Base-by-base conservation (phyloP, 495 filamentous ascomycete species). In the Cudoniella acicularis region DNA sequence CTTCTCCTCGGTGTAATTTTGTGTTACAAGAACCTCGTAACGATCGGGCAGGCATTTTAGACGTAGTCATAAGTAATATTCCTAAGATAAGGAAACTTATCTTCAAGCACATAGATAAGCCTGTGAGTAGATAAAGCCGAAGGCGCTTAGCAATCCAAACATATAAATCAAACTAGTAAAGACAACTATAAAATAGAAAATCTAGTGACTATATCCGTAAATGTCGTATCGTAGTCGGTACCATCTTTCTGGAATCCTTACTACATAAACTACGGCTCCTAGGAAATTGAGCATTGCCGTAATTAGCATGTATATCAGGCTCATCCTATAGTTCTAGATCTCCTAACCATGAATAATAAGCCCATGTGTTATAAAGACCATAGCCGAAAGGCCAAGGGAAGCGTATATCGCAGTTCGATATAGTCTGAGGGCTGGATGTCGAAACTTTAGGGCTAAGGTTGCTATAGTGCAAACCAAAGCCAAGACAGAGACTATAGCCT, bases 381-480 rank as follows among this genome's bases (percentile, higher is more conserved):
- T 75, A 9, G 88, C 89, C 9, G 88, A 94, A 51, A 91, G 74
- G 11, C 93, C 93, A 72, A 96, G 86, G 36, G 79, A 81, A 40
- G 94, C 83, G 70, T 96, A 97, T 89, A 97, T 95, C 56, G 79
- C 73, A 13, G 93, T 89, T 40, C 92, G 84, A 70, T 93, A 90
- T 17, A 88, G 89, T n/a, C 92, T 79, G 81, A 84, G 91, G 21
- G 72, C 73, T 1, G 92, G 87, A 0, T 88, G 87, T 26, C 92
- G 82, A 72, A 96, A 96, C 55, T 76, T 78, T 13, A 91, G 88
- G 25, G 87, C 72, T 66, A 90, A 77, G 23, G 86, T 90, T 17
- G 90, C 88, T 30, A 79, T 64, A 10, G 85, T 76, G 58, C 90
- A 96, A 52, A 83, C 86, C 9, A 85, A 59, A 11, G 87, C 91